These are phyloP conservation scores for Penicillium sp. DNA, from an alignment of 2,329 filamentous ascomycete genomes.

Conservation along the genomic window DNA sequence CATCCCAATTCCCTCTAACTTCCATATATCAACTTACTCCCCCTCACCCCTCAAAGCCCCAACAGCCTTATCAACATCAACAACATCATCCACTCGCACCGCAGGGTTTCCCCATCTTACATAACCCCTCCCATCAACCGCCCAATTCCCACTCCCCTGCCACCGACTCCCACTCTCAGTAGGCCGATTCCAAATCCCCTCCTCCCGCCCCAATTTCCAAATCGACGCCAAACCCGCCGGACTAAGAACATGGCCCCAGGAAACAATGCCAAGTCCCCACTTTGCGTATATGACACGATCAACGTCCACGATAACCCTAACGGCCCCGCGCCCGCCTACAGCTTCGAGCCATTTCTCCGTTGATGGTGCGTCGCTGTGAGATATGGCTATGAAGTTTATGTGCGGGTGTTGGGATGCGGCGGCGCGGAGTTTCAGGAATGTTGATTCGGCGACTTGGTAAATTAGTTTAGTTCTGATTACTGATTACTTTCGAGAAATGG, in stretches of 20 bases:
- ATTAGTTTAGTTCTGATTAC: background rate
- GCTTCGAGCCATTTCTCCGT: conserved; percentile 15
- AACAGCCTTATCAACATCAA: conserved; percentile 6
- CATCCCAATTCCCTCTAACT: too few relatives aligned
- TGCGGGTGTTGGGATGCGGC: conserved; percentile 7
- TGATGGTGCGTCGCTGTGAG: conserved; percentile 13
- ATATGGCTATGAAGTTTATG: conserved; percentile 17
- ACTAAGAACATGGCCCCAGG: conserved; percentile 11
- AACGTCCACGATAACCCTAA: conserved; percentile 12
- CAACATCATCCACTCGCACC: conserved; percentile 2
- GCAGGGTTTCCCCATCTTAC: conserved; percentile 10
- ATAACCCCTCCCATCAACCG: conserved; percentile 16
- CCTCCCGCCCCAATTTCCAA: conserved; percentile 12
- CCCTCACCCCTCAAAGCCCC: background rate
- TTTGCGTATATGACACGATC: conserved; percentile 9
- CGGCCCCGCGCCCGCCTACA: conserved; percentile 1
- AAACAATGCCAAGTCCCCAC: conserved; percentile 10
- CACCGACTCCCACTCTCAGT: conserved; percentile 32
- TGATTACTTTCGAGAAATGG: background rate
- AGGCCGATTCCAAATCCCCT: conserved; percentile 25
- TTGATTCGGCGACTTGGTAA: conserved; percentile 7
- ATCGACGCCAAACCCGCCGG: background rate
- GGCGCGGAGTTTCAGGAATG: conserved; percentile 9
- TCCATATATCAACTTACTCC: too few relatives aligned
- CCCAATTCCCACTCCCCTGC: conserved; percentile 26